These are phyloP conservation scores for Rhododendron griersonianum DNA, from an alignment of 148 eudicot species.

Conservation along the genomic window DNA sequence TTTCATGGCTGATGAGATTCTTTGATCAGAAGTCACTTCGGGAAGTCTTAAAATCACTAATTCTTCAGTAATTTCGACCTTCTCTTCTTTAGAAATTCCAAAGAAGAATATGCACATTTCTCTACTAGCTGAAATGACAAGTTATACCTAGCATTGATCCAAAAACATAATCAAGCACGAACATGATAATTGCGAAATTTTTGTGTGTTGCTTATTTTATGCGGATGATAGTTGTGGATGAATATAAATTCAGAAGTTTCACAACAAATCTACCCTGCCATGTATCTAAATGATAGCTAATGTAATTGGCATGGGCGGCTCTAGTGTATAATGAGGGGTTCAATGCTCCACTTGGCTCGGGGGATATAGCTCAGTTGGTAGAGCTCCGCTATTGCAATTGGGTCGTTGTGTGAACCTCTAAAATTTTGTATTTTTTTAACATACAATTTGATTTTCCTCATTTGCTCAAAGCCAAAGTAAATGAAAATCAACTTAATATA, in stretches of 20 bases:
- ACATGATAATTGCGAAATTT: background rate
- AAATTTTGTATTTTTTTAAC: background rate
- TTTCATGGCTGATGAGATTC: background rate
- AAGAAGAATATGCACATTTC: background rate
- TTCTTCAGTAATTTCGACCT: background rate
- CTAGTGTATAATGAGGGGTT: background rate
- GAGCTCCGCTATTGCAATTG: no score
- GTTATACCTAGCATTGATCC: background rate
- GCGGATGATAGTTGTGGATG: background rate
- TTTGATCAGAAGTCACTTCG: background rate
- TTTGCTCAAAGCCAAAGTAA: background rate
- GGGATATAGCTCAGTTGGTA: no score
- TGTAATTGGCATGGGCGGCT: constrained; percentile 28
- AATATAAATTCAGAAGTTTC: background rate
- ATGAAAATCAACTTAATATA: background rate
- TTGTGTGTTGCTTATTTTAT: background rate
- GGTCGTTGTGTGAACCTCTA: background rate
- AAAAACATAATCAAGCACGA: background rate
- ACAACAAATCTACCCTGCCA: background rate
- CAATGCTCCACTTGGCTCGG: background rate
- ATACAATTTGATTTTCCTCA: background rate
- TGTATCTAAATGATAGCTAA: background rate
- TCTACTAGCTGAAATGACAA: background rate
- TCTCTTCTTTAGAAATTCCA: background rate
- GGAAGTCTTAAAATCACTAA: background rate